Evolutionary conservation across 2,329 filamentous ascomycete genomes (phyloP), one percentile per base, ranked within the genome.

Genomic region (Penicillium sp.): DNA sequence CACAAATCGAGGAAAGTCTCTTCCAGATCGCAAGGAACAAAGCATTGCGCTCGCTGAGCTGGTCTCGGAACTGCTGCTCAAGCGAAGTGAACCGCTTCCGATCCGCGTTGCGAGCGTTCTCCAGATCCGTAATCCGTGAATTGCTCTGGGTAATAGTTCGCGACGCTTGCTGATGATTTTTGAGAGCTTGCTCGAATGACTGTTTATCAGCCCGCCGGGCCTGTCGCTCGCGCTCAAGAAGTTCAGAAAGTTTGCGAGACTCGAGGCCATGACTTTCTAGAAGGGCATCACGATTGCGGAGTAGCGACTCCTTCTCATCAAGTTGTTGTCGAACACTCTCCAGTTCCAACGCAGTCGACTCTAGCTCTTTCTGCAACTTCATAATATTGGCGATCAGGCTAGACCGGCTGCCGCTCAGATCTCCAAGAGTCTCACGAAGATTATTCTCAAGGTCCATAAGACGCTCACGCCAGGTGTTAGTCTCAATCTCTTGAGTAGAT

Each of bases 11-110:
- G 3, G 92, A 93, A 8, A 99, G 84, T 49, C 91, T 86, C 65
- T 94, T 94, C 95, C 95, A 99, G 5, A 98, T 81, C n/a, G 87
- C 84, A 25, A 97, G 85, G 19, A 98, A 84, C 55, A 99, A 82
- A 62, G 91, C 90, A 78, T 98, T 97, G 58, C 95, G 89, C 78
- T 98, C 95, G 46, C 85, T 85, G 42, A 98, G 84, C 78, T 98
- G 93, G 55, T 97, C 93, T 68, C 90, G 91, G 77, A 92, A 91
- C 60, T 89, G 87, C 65, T 88, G 84, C 76, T 99, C 95, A 7
- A 97, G 83, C 56, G 85, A 83, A 1, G 87, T 82, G 64, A 96
- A 86, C 68, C 88, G 91, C 72, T 89, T 89, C 72, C 90, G 89
- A 73, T 97, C 93, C 57, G 90, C 85, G 57, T 85, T 87, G 59